Percentiles rank a stretch among this genome's conserved stretches.
Conservation (phyloP, 441 rosid species). For the Gossypium davidsonii region DNA sequence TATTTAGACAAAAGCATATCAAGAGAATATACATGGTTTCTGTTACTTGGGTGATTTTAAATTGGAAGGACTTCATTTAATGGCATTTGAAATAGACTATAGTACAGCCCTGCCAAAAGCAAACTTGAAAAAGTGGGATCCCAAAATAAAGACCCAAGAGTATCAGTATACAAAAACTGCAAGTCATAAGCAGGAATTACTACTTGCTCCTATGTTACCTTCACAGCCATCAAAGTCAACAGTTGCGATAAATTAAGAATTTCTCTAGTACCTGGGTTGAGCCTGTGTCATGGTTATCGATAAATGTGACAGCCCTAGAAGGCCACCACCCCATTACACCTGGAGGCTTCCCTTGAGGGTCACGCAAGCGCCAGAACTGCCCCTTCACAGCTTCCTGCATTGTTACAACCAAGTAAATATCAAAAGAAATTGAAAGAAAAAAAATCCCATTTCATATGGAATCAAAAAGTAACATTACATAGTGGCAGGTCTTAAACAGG, state of each 20-base stretch:
- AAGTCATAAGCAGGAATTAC: neutral
- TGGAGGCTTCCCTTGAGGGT: constrained; percentile 79
- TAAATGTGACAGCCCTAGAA: constrained; percentile 81
- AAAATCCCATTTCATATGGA: neutral
- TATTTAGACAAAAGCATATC: neutral
- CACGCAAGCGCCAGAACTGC: constrained; percentile 75
- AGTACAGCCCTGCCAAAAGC: neutral
- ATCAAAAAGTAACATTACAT: neutral
- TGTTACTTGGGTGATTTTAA: neutral
- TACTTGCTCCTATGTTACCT: constrained; percentile 2
- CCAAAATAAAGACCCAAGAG: neutral
- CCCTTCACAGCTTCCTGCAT: constrained; percentile 87
- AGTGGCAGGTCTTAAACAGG: neutral
- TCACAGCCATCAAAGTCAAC: neutral
- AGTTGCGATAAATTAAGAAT: constrained; percentile 5
- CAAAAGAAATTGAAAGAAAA: neutral
- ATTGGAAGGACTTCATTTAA: neutral
- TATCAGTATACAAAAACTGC: neutral
- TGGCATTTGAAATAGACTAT: neutral
- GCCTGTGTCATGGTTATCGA: constrained; percentile 93
- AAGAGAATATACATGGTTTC: neutral
- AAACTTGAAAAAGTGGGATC: neutral
- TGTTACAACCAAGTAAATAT: constrained; percentile 1
- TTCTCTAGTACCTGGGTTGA: constrained; percentile 65
- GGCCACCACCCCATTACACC: constrained; percentile 99